phyloP scores from a whole-genome alignment of 2,329 filamentous ascomycete species.

The Phaeoacremonium minimum region DNA sequence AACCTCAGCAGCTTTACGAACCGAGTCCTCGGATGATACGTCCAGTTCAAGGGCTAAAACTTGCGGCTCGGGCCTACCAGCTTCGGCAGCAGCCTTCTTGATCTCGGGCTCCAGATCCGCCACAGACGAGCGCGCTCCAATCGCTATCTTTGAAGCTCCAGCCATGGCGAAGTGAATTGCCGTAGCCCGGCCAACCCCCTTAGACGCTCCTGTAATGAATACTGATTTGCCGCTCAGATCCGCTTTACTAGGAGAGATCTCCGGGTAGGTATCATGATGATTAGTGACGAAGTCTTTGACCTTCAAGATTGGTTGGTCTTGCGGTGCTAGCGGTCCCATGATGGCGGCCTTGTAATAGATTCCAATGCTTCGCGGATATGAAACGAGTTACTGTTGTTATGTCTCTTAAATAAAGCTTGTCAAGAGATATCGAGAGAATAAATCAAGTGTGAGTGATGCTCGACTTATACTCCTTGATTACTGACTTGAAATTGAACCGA shows the following conservation, averaged over 20 bases:
- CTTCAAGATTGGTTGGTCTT: no score
- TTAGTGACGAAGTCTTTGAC: background rate
- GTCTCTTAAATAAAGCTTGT: no score
- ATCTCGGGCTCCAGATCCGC: slow-evolving; percentile 30
- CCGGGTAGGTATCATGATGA: slow-evolving; percentile 2
- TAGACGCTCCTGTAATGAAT: slow-evolving; percentile 46
- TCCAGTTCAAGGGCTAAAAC: slow-evolving; percentile 24
- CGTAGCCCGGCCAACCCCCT: slow-evolving; percentile 42
- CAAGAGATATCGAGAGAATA: no score
- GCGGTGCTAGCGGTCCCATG: no score
- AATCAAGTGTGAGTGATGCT: no score
- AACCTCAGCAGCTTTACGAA: slow-evolving; percentile 24
- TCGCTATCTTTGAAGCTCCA: slow-evolving; percentile 40
- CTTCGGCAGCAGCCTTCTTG: slow-evolving; percentile 22
- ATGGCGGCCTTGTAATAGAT: no score
- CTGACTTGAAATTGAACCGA: no score
- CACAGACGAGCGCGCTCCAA: slow-evolving; percentile 47
- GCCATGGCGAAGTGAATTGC: slow-evolving; percentile 46
- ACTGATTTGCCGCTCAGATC: slow-evolving; percentile 21
- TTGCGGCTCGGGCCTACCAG: slow-evolving; percentile 18
- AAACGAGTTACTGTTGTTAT: no score
- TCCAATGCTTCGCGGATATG: no score
- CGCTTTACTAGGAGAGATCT: slow-evolving; percentile 15
- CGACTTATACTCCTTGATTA: no score
- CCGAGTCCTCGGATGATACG: slow-evolving; percentile 24